Conservation (phyloP, 768 basidiomycete species). For the Wakefieldia striispora region DNA sequence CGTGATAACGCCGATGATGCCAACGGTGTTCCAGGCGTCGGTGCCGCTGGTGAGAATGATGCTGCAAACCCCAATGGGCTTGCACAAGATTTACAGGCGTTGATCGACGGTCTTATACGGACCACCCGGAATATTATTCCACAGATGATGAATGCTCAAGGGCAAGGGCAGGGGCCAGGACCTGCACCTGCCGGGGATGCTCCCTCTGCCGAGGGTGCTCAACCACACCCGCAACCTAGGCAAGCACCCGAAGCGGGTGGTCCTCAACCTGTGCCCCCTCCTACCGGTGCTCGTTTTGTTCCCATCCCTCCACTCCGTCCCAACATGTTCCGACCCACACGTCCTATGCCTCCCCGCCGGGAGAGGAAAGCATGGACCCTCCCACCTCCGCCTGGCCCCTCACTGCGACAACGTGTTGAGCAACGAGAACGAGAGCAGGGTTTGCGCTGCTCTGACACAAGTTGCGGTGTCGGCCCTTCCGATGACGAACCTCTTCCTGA, state of each 20-base stretch:
- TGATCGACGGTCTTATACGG: conserved; percentile 27
- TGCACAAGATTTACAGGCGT: conserved; percentile 23
- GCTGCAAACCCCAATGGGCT: conserved; percentile 17
- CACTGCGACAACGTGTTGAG: conserved; percentile 72
- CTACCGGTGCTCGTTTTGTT: conserved; percentile 11
- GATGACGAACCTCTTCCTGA: conserved; percentile 62
- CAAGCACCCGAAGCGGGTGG: conserved; percentile 4
- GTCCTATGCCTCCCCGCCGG: conserved; percentile 26
- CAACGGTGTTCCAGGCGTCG: conserved; percentile 1
- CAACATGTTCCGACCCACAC: conserved; percentile 22
- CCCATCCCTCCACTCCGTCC: conserved; percentile 17
- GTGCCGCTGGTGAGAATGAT: conserved; percentile 18
- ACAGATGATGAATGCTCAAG: conserved; percentile 19
- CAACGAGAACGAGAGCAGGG: conserved; percentile 70
- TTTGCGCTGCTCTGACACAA: conserved; percentile 66
- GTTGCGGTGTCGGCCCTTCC: conserved; percentile 72
- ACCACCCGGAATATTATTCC: conserved; percentile 26
- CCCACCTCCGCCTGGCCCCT: conserved; percentile 64
- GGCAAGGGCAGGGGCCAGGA: neutral
- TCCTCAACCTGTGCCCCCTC: conserved; percentile 3
- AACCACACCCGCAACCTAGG: conserved; percentile 10
- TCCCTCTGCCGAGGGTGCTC: neutral
- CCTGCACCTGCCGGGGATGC: neutral
- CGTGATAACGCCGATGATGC: conserved; percentile 8
- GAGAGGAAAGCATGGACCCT: conserved; percentile 53